Base-by-base conservation (phyloP, 2,329 filamentous ascomycete genomes). In the Penicillium sp. region DNA sequence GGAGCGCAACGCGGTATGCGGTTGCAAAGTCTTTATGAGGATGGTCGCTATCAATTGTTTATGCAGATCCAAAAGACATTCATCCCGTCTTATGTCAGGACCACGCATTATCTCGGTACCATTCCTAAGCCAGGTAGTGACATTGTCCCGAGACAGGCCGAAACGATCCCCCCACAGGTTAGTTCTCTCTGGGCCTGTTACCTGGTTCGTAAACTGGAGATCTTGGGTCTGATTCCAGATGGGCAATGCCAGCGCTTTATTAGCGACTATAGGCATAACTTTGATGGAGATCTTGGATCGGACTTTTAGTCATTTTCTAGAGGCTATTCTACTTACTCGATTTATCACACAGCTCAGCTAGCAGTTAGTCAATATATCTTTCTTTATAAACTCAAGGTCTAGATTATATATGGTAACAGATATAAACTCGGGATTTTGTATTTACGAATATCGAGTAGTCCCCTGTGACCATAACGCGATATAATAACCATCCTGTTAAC, bases 161-260 rank as follows among this genome's bases (percentile, higher is more conserved):
- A n/a, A 9, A 43, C 42, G 36, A 22, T 52, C 16, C 49, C 49
- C 18, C 27, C 34, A 8, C 49, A 52, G 14, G 40, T 24, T 13
- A 40, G 43, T 21, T 27, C 47, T 18, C 24, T 42, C 5, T 52
- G 49, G 49, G 49, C 27, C 27, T 52, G 43, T 32, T 52, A 52
- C 9, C 8, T 52, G 36, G 34, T 52, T 7, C 49, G 47, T 18
- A 31, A 44, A 34, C 36, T 52, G 11, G 49, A 48, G 27, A 27
- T 18, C 8, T 31, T 18, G 18, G 10, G 43, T 3, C 18, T 47
- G 11, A 13, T 52, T 7, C 1, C 18, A 18, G 2, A 5, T 1
- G 43, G 43, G 1, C 24, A 27, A 8, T 27, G 24, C 8, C 24
- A 8, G 8, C 24, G 24, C 24, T 27, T 27, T 27, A 27, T 27